Conservation (phyloP, 2,329 filamentous ascomycete genomes). For the Dactylonectria estremocensis region DNA sequence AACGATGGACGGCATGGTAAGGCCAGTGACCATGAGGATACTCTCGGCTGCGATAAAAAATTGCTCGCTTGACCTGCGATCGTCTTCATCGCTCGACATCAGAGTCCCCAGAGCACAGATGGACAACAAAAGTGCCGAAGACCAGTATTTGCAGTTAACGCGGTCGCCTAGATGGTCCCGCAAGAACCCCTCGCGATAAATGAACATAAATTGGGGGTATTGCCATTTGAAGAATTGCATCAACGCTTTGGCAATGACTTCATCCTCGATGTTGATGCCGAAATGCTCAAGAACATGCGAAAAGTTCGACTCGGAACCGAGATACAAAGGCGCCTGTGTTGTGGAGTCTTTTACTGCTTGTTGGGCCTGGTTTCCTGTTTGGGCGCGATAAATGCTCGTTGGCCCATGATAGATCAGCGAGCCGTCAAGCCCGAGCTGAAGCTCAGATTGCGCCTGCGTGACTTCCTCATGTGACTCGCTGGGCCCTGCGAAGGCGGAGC, state of each 20-base stretch:
- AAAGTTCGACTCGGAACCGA: slow-evolving; percentile 31
- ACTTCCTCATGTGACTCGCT: background rate
- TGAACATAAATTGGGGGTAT: slow-evolving; percentile 52
- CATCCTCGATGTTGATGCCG: slow-evolving; percentile 41
- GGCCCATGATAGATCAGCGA: slow-evolving; percentile 40
- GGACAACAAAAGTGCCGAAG: slow-evolving; percentile 43
- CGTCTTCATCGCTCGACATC: slow-evolving; percentile 30
- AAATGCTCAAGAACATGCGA: slow-evolving; percentile 42
- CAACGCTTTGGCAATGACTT: slow-evolving; percentile 38
- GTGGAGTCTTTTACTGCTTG: slow-evolving; percentile 8
- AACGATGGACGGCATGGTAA: slow-evolving; percentile 41
- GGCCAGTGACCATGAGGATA: slow-evolving; percentile 45
- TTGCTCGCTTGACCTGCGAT: slow-evolving; percentile 33
- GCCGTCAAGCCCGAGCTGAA: slow-evolving; percentile 30
- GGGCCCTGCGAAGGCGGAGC: background rate
- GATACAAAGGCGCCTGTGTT: slow-evolving; percentile 8
- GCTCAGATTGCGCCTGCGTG: slow-evolving; percentile 8
- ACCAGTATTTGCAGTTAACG: slow-evolving; percentile 48
- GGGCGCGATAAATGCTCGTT: slow-evolving; percentile 47
- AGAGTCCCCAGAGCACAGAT: slow-evolving; percentile 46
- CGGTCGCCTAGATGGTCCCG: slow-evolving; percentile 43
- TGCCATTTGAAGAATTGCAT: slow-evolving; percentile 49
- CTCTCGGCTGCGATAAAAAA: slow-evolving; percentile 46
- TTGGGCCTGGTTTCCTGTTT: slow-evolving; percentile 23
- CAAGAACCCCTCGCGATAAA: slow-evolving; percentile 50